Percentiles rank a stretch among this genome's conserved stretches.
phyloP scores from a whole-genome alignment of 2,329 filamentous ascomycete species.

The Drechslerella coelobrocha region DNA sequence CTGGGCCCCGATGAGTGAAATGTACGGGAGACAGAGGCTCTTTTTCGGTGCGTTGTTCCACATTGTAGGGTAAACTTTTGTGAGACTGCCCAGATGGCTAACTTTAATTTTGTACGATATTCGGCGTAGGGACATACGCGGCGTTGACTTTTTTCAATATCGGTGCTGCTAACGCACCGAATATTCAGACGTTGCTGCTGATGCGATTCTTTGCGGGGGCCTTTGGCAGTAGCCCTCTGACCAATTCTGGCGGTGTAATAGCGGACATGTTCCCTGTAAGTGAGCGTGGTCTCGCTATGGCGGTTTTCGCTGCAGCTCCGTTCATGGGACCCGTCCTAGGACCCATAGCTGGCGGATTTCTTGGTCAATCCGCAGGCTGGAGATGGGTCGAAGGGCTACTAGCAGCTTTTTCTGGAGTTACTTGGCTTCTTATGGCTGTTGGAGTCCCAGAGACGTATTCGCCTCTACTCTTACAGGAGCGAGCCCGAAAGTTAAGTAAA shows the following conservation, averaged over 20 bases:
- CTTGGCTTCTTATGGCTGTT: conserved; percentile 65
- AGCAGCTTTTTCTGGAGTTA: conserved; percentile 68
- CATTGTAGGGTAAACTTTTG: not conserved
- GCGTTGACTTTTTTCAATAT: conserved; percentile 69
- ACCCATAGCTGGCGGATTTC: conserved; percentile 72
- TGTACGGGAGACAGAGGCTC: conserved; percentile 68
- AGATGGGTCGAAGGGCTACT: conserved; percentile 72
- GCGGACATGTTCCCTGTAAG: conserved; percentile 67
- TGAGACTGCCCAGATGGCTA: conserved; percentile 2
- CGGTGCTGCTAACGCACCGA: conserved; percentile 66
- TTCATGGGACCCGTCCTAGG: conserved; percentile 71
- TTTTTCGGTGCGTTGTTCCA: conserved; percentile 61
- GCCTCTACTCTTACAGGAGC: conserved; percentile 65
- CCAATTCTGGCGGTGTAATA: conserved; percentile 69
- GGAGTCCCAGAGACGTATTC: conserved; percentile 68
- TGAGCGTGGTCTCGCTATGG: conserved; percentile 67
- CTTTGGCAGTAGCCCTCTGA: conserved; percentile 69
- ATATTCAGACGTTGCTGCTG: conserved; percentile 68
- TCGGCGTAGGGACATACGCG: conserved; percentile 62
- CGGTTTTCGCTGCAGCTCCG: conserved; percentile 71
- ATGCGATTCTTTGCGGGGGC: conserved; percentile 71
- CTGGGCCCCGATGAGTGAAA: conserved; percentile 63
- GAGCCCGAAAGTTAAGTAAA: conserved; percentile 64
- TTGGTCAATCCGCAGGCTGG: conserved; percentile 71
- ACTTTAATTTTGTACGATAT: not conserved